Base-by-base conservation (phyloP, 805 yeast species). In the Kazachstania taianensis region DNA sequence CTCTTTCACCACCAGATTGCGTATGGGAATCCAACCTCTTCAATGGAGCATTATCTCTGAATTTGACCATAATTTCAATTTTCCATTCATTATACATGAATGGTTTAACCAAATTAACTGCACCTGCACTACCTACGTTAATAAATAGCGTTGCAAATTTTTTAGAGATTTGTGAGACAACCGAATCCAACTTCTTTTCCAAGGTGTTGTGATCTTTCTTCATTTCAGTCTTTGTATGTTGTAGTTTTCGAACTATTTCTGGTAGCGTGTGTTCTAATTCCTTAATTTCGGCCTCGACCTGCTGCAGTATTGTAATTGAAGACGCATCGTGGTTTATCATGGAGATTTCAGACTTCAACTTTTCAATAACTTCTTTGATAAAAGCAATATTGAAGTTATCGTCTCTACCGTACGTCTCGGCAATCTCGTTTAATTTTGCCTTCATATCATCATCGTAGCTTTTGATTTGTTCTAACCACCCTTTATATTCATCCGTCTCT, bases 1-100 rank as follows among this genome's bases (percentile, higher is more conserved):
- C 94, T 50, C 95, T 73, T 58, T 92, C 99, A 34, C 99, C 99
- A 38, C 99, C 99, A 1, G 96, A 84, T 55, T 92, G 98, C 3
- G 89, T 75, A 39, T 81, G 85, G n/a, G 84, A 75, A 49, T 84
- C 87, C 33, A 92, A 66, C 14, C 73, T 72, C 43, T 77, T 76
- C 40, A 81, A 56, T n/a, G 69, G 75, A 12, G 86, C 75, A 32
- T 69, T 73, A 44, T 81, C 85, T 51, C 98, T 70, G 56, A 92
- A 92, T 42, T 84, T 77, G 7, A 92, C 97, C 55, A 75, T 55
- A 30, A 94, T 83, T 41, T 82, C 81, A 34, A 92, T 61, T 47
- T 75, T 73, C 98, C 98, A 92, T 33, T 84, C 78, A 14, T 69
- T 63, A 51, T 63, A 84, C n/a, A 43, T 33, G 20, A 38, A 37